A percentile compares a stretch with the other conserved stretches of the same genome.
phyloP scores from a whole-genome alignment of 2,329 filamentous ascomycete genomes.

The Akanthomyces muscarius region DNA sequence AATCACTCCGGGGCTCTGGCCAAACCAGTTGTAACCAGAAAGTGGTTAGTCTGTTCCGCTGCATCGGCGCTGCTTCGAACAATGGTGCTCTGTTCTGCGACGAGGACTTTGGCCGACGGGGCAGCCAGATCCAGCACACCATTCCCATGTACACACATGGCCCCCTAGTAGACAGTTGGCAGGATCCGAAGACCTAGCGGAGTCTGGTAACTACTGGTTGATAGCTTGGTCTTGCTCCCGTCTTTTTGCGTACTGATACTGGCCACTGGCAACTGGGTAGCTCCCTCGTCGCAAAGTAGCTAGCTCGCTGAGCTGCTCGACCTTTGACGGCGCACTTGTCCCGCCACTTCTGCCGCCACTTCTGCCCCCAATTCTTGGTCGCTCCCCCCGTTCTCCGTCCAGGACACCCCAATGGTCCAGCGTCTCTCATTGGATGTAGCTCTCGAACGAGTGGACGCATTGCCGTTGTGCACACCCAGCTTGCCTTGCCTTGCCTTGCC shows the following conservation, averaged over 20 bases:
- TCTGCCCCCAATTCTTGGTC: constrained; percentile 1
- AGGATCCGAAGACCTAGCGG: too few relatives aligned
- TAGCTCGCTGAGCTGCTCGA: background rate
- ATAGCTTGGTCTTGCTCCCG: too few relatives aligned
- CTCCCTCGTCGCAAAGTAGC: background rate
- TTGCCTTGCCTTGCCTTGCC: background rate
- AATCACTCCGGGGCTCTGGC: background rate
- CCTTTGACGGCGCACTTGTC: background rate
- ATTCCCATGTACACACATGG: background rate
- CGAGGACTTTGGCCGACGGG: background rate
- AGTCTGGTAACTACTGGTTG: too few relatives aligned
- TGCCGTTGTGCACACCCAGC: constrained; percentile 10
- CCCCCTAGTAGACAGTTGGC: too few relatives aligned
- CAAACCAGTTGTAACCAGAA: background rate
- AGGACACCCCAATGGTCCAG: constrained; percentile 15
- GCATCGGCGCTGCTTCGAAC: background rate
- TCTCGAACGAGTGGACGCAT: background rate
- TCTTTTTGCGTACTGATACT: too few relatives aligned
- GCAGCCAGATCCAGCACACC: background rate
- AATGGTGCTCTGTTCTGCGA: background rate
- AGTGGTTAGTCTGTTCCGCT: background rate
- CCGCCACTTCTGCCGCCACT: constrained; percentile 11
- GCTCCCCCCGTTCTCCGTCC: background rate
- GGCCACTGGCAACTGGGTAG: background rate
- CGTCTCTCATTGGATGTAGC: constrained; percentile 16